Evolutionary conservation across 2,329 filamentous ascomycete genomes (phyloP).

Genomic region (Botryosphaeria dothidea): DNA sequence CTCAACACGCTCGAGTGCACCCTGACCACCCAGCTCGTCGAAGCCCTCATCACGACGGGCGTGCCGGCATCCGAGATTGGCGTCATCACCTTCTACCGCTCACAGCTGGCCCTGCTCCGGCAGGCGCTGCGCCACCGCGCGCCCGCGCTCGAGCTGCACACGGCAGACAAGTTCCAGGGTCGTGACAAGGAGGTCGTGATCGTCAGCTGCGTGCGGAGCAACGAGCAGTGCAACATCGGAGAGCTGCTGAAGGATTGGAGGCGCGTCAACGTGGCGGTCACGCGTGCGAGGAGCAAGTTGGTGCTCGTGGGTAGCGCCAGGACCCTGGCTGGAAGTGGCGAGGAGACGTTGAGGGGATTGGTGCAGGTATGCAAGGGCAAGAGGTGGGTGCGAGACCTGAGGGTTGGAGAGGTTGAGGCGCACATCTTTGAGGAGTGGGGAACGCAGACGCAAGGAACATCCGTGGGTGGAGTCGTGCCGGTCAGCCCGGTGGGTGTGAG

Average conservation of each 20-base stretch:
- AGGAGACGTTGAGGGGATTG: slow-evolving; percentile 77
- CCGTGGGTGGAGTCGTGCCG: slow-evolving; percentile 21
- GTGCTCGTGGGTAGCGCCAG: slow-evolving; percentile 80
- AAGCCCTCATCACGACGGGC: slow-evolving; percentile 73
- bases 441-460: slow-evolving; percentile 13
- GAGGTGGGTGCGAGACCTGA: slow-evolving; percentile 79
- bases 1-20: slow-evolving; percentile 83
- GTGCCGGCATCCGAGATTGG: slow-evolving; percentile 77
- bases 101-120: slow-evolving; percentile 81
- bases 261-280: slow-evolving; percentile 93
- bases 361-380: slow-evolving; percentile 74
- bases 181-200: slow-evolving; percentile 93
- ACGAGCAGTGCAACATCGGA: slow-evolving; percentile 79
- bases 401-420: slow-evolving; percentile 60
- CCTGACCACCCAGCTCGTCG: slow-evolving; percentile 77
- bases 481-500: background rate
- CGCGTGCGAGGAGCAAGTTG: slow-evolving; percentile 87
- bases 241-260: slow-evolving; percentile 90
- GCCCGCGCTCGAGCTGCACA: slow-evolving; percentile 82
- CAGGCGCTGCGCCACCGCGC: slow-evolving; percentile 62
- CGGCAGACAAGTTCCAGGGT: slow-evolving; percentile 94
- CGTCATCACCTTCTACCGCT: slow-evolving; percentile 95
- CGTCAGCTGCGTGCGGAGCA: slow-evolving; percentile 83
- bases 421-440: slow-evolving; percentile 66
- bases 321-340: slow-evolving; percentile 61